Evolutionary conservation across 2,329 filamentous ascomycete genomes (phyloP).

Genomic region (Cordyceps pruinosa): DNA sequence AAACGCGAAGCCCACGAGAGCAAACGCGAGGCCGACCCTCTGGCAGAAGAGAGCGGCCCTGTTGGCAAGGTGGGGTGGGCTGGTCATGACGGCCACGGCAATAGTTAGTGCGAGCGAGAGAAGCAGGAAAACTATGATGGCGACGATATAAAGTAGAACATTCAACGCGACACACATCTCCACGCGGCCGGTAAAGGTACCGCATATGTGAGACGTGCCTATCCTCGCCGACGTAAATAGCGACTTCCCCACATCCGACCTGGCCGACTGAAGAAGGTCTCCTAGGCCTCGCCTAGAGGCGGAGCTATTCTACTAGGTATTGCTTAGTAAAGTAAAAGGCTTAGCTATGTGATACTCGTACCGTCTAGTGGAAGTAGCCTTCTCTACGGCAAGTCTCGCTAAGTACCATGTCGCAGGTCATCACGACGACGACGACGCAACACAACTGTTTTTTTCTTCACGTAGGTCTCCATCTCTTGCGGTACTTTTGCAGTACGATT

Average conservation of each 20-base stretch:
- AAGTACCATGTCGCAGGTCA: not conserved
- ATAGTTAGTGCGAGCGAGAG: not conserved
- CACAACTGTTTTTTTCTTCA: not conserved
- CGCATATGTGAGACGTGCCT: not conserved
- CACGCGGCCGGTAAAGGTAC: not conserved
- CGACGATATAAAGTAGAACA: not conserved
- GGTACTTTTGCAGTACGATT: not conserved
- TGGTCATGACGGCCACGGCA: not conserved
- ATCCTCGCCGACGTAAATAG: not conserved
- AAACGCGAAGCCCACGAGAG: not conserved
- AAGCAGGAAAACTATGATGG: not conserved
- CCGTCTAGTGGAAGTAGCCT: not conserved
- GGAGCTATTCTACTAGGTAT: too few species aligned
- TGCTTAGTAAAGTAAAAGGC: too few species aligned
- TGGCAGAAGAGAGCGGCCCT: not conserved
- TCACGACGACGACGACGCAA: not conserved
- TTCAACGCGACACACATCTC: not conserved
- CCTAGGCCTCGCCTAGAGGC: not conserved
- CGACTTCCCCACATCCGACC: not conserved
- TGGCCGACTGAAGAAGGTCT: not conserved
- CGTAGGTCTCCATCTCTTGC: not conserved
- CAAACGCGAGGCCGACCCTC: not conserved
- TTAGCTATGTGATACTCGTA: not conserved
- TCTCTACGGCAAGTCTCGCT: not conserved
- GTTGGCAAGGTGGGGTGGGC: not conserved